A percentile compares a stretch with the other conserved stretches of the same genome.
phyloP scores from a whole-genome alignment of 495 filamentous ascomycete genomes.

The Hypoxylon lenormandii region DNA sequence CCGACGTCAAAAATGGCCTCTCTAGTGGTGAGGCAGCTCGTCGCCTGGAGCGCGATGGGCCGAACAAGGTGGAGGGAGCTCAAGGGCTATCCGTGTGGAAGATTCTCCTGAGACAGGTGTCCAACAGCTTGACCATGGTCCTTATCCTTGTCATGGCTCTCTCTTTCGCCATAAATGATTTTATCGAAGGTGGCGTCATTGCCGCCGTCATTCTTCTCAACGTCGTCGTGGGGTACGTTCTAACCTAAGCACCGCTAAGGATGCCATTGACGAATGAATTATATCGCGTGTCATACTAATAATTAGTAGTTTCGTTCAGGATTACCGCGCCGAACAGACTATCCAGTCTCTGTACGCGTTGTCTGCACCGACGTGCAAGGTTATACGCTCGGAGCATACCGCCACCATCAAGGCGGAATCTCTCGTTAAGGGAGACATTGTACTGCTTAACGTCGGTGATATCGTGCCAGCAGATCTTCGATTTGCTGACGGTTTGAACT shows the following conservation, averaged over 20 bases:
- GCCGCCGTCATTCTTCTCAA: constrained; percentile 79
- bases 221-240: constrained; percentile 70
- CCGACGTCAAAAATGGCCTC: constrained; percentile 56
- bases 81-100: constrained; percentile 65
- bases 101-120: constrained; percentile 68
- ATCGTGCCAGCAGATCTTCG: constrained; percentile 77
- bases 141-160: constrained; percentile 80
- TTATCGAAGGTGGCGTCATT: constrained; percentile 80
- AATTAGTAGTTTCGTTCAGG: constrained; percentile 70
- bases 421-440: constrained; percentile 76
- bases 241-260: not conserved
- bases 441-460: constrained; percentile 75
- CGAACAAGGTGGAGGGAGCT: constrained; percentile 65
- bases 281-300: constrained; percentile 11
- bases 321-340: constrained; percentile 78
- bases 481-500: constrained; percentile 75
- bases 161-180: constrained; percentile 78
- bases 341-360: constrained; percentile 76
- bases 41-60: constrained; percentile 62
- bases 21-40: constrained; percentile 54
- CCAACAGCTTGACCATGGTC: constrained; percentile 67
- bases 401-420: constrained; percentile 70
- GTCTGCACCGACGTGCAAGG: constrained; percentile 75
- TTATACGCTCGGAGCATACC: constrained; percentile 68
- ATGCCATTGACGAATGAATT: not conserved